phyloP scores from a whole-genome alignment of 768 basidiomycete genomes.

The Mycena pura region DNA sequence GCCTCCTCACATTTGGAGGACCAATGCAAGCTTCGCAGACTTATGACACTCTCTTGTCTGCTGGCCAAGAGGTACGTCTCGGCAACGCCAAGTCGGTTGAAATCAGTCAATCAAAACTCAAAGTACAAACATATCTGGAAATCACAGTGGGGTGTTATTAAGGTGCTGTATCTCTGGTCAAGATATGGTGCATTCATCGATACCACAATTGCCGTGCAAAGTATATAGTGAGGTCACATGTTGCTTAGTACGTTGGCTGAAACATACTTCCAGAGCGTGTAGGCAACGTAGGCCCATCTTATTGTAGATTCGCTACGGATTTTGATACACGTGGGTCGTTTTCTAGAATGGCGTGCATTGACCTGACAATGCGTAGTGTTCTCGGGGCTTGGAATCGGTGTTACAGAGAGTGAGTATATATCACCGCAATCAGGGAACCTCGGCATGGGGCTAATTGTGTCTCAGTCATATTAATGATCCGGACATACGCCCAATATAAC shows the following conservation, averaged over 20 bases:
- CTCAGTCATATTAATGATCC: constrained; percentile 12
- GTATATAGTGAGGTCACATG: constrained; percentile 26
- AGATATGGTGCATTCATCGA: constrained; percentile 36
- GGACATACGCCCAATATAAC: constrained; percentile 14
- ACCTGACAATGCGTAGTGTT: background rate
- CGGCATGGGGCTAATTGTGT: background rate
- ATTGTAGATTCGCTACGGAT: background rate
- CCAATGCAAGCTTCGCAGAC: background rate
- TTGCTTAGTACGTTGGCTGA: too few species aligned
- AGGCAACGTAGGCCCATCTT: too few species aligned
- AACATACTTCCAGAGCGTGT: too few species aligned
- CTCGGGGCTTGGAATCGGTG: background rate
- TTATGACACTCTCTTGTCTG: constrained; percentile 12
- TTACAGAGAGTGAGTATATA: background rate
- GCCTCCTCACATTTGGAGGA: background rate
- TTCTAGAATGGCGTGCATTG: background rate
- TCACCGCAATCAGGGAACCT: background rate
- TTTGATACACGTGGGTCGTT: background rate
- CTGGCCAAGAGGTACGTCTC: background rate
- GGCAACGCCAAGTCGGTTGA: too few species aligned
- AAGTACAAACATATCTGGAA: constrained; percentile 28
- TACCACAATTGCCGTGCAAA: constrained; percentile 14
- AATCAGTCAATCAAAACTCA: background rate
- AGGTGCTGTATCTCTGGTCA: constrained; percentile 33
- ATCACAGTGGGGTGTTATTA: constrained; percentile 29